Base-by-base conservation (phyloP, 2,329 filamentous ascomycete genomes). In the Colletotrichum lupini region DNA sequence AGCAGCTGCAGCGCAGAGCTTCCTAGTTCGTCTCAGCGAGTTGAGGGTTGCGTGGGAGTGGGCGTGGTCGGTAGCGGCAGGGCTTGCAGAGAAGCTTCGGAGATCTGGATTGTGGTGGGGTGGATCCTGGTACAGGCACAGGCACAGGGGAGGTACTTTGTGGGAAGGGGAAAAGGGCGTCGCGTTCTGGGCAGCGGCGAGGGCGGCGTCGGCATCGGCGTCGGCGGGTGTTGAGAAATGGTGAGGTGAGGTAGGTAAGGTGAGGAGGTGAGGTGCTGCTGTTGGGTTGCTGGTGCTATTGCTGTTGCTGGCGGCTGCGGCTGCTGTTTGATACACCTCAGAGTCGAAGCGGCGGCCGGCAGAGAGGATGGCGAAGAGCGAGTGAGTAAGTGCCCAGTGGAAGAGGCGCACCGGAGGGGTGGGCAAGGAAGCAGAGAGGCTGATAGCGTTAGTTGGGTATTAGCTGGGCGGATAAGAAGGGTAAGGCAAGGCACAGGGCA, bases 31-130 rank as follows among this genome's bases (percentile, higher is more conserved):
- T 68, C 71, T 73, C 68, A 73, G 71, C 74, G 52, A 73, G 71
- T 75, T 68, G 69, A 76, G 70, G 68, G 68, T 71, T 73, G 71
- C 67, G 71, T 73, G 67, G 67, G 71, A 73, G 71, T 73, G 71
- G 71, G 71, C 71, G 58, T 62, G 67, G 72, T 67, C 74, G 67
- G 72, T 74, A 75, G 73, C 69, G 73, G 73, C 73, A 75, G 72
- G 73, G 61, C 72, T 68, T 71, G 74, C 73, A 73, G 69, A 72
- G 74, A 73, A 75, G 74, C 73, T 75, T 75, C 68, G 69, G 73
- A 76, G 73, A 76, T 76, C 74, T 74, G 64, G 63, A 69, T 73
- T 68, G 66, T 75, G 74, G 74, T 76, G 74, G 74, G 73, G 74
- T 76, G 74, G 74, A 68, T 68, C 61, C 66, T 70, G 59, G 73